phyloP scores from a whole-genome alignment of 805 yeast species.

The Scheffersomyces coipomensis region DNA sequence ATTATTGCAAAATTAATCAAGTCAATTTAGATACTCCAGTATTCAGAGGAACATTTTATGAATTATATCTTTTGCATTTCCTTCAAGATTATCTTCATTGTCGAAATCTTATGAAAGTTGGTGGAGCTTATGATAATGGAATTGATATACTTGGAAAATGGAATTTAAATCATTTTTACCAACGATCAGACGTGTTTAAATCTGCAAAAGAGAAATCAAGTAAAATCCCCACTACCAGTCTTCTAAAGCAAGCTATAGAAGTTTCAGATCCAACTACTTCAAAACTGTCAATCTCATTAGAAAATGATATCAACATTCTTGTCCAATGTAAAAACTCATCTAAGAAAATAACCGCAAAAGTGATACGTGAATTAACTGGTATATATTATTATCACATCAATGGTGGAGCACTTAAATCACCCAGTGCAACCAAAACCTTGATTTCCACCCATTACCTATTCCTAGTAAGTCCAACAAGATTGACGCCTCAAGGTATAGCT shows the following conservation, averaged over 20 bases:
- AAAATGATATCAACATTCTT: constrained; percentile 36
- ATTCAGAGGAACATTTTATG: constrained; percentile 57
- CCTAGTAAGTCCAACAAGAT: constrained; percentile 45
- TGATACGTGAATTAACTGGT: constrained; percentile 55
- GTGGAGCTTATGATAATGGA: constrained; percentile 59
- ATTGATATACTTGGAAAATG: constrained; percentile 55
- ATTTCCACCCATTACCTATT: constrained; percentile 30
- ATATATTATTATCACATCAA: constrained; percentile 40
- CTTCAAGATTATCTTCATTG: constrained; percentile 39
- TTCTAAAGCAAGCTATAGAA: constrained; percentile 17
- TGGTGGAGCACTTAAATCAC: neutral
- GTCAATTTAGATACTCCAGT: constrained; percentile 35
- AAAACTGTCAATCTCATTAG: constrained; percentile 15
- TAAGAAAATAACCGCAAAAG: constrained; percentile 42
- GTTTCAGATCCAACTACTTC: constrained; percentile 1
- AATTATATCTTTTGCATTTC: constrained; percentile 40
- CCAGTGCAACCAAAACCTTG: constrained; percentile 9
- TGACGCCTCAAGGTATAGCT: constrained; percentile 46
- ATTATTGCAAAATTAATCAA: constrained; percentile 22
- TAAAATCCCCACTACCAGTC: neutral
- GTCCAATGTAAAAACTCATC: constrained; percentile 57
- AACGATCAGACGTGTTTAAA: constrained; percentile 3
- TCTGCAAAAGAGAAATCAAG: neutral
- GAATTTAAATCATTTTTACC: constrained; percentile 32
- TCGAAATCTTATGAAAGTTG: constrained; percentile 39